Conservation (phyloP, 768 basidiomycete species). For the Neoboletus magnificus region DNA sequence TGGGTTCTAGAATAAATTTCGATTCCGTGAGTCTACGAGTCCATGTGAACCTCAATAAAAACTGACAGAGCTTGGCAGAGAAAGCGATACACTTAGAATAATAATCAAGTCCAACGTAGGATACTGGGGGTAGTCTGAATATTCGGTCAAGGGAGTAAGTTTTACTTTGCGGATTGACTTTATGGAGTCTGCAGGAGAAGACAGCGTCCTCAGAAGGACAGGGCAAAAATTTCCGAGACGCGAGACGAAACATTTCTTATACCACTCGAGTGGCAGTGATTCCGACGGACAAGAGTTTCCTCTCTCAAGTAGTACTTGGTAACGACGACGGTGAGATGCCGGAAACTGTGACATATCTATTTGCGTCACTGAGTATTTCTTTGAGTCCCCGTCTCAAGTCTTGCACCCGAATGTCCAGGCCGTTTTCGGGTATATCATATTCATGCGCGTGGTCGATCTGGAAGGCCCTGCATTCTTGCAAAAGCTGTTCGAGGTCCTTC, state of each 20-base stretch:
- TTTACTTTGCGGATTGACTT: too few relatives aligned
- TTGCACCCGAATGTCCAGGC: conserved; percentile 4
- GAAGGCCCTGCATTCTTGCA: conserved; percentile 60
- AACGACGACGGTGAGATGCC: not conserved
- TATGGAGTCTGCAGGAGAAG: not conserved
- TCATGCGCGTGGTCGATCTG: conserved; percentile 53
- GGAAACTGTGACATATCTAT: conserved; percentile 16
- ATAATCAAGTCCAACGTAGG: too few relatives aligned
- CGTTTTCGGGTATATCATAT: conserved; percentile 7
- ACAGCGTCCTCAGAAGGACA: not conserved
- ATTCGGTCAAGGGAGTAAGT: too few relatives aligned
- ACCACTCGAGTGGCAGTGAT: not conserved
- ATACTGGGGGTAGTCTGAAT: too few relatives aligned
- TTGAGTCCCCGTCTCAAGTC: conserved; percentile 26
- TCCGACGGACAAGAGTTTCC: conserved; percentile 19
- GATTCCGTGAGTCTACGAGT: not conserved
- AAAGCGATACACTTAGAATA: too few relatives aligned
- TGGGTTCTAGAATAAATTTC: not conserved
- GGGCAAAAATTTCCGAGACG: not conserved
- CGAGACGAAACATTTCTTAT: not conserved
- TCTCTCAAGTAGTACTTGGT: conserved; percentile 4
- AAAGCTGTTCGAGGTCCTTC: conserved; percentile 63
- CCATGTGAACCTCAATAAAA: not conserved
- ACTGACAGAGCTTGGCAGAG: too few relatives aligned
- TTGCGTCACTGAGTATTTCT: conserved; percentile 25